These are phyloP conservation scores for Trichoderma sp. DNA, from an alignment of 2,329 filamentous ascomycete genomes.

Conservation along the genomic window DNA sequence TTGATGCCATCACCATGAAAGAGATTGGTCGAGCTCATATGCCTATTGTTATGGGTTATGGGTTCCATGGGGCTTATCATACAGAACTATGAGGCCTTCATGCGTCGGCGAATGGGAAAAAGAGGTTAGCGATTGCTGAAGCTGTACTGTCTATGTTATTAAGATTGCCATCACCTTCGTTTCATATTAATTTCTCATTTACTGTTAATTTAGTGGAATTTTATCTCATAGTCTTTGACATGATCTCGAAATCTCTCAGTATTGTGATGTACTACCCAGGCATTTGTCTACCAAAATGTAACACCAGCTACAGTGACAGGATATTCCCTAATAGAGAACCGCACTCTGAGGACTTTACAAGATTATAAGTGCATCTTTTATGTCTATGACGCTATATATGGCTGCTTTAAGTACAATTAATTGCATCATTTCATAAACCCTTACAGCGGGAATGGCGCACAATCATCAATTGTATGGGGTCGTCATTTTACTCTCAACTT, in stretches of 20 bases:
- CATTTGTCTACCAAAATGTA: no score
- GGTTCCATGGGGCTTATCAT: neutral
- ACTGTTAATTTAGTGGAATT: neutral
- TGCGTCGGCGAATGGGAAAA: neutral
- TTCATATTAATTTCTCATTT: neutral
- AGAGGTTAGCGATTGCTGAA: neutral
- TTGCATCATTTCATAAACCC: neutral
- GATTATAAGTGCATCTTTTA: neutral
- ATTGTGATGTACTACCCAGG: no score
- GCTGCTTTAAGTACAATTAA: neutral
- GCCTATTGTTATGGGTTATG: neutral
- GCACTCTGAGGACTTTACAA: neutral
- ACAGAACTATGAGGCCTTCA: neutral
- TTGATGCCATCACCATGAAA: neutral
- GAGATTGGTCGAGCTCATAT: neutral
- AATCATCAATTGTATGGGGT: no score
- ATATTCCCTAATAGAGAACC: no score
- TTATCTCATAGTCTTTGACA: neutral
- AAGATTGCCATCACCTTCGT: neutral
- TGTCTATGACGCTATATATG: neutral
- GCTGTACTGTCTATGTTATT: neutral
- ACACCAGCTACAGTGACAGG: no score
- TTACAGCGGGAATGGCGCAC: neutral
- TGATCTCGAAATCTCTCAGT: no score
- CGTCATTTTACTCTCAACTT: neutral